A percentile compares a stretch with the other conserved stretches of the same genome.
Evolutionary conservation across 2,329 filamentous ascomycete species (phyloP).

Genomic region (Thelonectria rubi): DNA sequence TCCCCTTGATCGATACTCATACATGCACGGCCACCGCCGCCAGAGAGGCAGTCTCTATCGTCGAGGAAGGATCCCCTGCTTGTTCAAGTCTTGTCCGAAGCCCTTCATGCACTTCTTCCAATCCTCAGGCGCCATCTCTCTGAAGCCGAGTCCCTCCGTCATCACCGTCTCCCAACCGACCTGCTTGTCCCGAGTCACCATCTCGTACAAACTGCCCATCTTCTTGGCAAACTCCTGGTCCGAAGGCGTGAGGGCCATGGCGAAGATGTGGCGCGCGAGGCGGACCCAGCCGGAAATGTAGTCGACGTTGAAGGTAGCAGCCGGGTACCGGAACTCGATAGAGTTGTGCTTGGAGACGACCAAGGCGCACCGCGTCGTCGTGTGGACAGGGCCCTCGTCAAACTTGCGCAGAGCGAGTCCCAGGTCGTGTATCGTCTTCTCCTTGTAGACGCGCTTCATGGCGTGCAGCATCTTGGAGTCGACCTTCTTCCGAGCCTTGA

Average conservation of each 20-base stretch:
- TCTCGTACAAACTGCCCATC: slow-evolving; percentile 36
- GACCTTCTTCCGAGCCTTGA: slow-evolving; percentile 24
- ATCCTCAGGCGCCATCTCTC: slow-evolving; percentile 5
- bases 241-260: slow-evolving; percentile 29
- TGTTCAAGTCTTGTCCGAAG: slow-evolving; percentile 36
- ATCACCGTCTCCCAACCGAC: slow-evolving; percentile 35
- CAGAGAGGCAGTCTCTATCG: not conserved
- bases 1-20: too few relatives aligned
- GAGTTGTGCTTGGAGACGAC: slow-evolving; percentile 40
- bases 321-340: slow-evolving; percentile 43
- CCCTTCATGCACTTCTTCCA: slow-evolving; percentile 30
- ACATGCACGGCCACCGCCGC: too few relatives aligned
- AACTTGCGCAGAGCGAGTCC: slow-evolving; percentile 34
- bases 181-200: slow-evolving; percentile 32
- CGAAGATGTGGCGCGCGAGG: slow-evolving; percentile 38
- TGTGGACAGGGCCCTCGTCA: slow-evolving; percentile 34
- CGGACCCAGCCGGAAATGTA: slow-evolving; percentile 40
- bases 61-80: slow-evolving; percentile 31
- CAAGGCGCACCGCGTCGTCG: slow-evolving; percentile 37
- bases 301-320: slow-evolving; percentile 38
- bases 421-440: slow-evolving; percentile 20
- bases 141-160: slow-evolving; percentile 28
- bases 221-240: slow-evolving; percentile 27
- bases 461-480: slow-evolving; percentile 17
- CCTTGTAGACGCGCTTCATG: slow-evolving; percentile 34